phyloP scores from a whole-genome alignment of 805 yeast species.

The Zygosaccharomyces rouxii region DNA sequence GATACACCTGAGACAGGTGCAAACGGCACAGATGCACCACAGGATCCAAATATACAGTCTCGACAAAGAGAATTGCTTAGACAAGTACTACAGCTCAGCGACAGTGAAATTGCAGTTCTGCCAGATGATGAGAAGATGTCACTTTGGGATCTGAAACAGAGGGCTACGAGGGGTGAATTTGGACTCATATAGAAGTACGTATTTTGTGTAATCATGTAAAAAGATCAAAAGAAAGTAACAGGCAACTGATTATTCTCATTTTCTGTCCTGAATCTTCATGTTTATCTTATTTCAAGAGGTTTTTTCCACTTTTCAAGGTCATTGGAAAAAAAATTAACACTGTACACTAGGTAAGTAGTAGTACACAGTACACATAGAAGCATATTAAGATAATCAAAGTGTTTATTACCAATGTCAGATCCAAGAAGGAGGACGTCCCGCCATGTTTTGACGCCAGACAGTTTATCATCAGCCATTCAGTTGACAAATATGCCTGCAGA shows the following conservation, averaged over 20 bases:
- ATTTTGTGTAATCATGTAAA: neutral
- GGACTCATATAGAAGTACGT: conserved; percentile 19
- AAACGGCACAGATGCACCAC: conserved; percentile 21
- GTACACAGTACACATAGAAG: neutral
- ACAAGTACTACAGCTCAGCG: conserved; percentile 50
- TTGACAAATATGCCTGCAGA: conserved; percentile 54
- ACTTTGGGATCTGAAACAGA: conserved; percentile 36
- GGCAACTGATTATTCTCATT: neutral
- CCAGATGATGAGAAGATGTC: conserved; percentile 48
- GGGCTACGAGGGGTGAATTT: conserved; percentile 35
- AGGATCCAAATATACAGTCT: conserved; percentile 28
- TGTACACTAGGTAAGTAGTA: neutral
- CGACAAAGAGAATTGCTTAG: conserved; percentile 45
- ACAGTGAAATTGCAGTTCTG: conserved; percentile 45
- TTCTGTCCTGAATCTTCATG: neutral
- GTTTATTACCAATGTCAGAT: conserved; percentile 19
- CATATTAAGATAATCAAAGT: neutral
- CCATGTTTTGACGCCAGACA: conserved; percentile 32
- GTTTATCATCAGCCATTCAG: conserved; percentile 30
- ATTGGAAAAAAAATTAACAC: conserved; percentile 1
- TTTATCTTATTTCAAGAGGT: neutral
- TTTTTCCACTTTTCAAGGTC: neutral
- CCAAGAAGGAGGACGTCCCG: conserved; percentile 34
- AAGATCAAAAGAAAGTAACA: neutral
- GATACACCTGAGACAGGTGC: conserved; percentile 22